Evolutionary conservation across 1,284 basidiomycete species (phyloP).

Genomic region (Lentinula novae-zelandiae): DNA sequence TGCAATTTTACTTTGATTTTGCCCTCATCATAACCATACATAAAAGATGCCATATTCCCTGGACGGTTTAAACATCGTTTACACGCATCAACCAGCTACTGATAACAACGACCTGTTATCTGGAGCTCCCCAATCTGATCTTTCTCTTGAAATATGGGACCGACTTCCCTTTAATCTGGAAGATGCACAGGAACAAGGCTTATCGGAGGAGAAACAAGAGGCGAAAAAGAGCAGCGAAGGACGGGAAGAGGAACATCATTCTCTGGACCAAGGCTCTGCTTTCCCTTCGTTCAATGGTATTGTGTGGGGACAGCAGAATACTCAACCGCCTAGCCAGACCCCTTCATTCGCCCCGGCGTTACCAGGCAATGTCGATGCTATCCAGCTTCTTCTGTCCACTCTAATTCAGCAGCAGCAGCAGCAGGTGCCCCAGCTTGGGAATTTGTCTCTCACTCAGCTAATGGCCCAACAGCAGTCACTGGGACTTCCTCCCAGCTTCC

Average conservation of each 20-base stretch:
- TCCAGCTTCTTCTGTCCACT: constrained; percentile 37
- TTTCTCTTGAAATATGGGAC: constrained; percentile 59
- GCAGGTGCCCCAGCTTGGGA: constrained; percentile 20
- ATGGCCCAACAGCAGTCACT: constrained; percentile 50
- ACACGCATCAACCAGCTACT: constrained; percentile 41
- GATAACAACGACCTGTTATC: constrained; percentile 58
- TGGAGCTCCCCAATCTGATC: constrained; percentile 57
- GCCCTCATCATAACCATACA: not conserved
- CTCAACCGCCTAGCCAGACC: constrained; percentile 12
- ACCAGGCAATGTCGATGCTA: constrained; percentile 23
- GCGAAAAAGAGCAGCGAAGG: constrained; percentile 23
- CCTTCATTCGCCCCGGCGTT: constrained; percentile 59
- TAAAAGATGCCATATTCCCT: constrained; percentile 44
- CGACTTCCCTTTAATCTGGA: constrained; percentile 77
- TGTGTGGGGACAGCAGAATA: constrained; percentile 13
- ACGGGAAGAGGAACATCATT: constrained; percentile 29
- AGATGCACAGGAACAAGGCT: constrained; percentile 29
- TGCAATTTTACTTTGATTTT: not conserved
- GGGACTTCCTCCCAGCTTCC: constrained; percentile 11
- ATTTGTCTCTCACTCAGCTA: constrained; percentile 63
- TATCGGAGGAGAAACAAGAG: constrained; percentile 9
- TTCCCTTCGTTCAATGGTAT: constrained; percentile 33
- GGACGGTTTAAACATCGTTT: constrained; percentile 76
- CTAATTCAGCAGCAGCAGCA: constrained; percentile 34
- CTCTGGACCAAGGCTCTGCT: constrained; percentile 40